These are phyloP conservation scores for Aaosphaeria pasadenensis DNA, from an alignment of 2,329 filamentous ascomycete genomes.

Conservation along the genomic window DNA sequence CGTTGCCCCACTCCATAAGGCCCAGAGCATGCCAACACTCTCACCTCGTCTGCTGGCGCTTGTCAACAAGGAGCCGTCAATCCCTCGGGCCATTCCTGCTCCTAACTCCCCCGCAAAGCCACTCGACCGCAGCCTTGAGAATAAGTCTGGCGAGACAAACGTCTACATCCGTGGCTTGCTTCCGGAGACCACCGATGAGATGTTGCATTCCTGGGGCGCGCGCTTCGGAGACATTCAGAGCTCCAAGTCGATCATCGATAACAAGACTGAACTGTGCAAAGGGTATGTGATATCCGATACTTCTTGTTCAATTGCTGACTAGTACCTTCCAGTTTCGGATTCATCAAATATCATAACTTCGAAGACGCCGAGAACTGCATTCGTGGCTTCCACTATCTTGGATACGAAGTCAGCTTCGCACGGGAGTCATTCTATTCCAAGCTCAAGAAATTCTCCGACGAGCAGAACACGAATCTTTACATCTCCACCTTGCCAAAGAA, in stretches of 20 bases:
- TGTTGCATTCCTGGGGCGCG: conserved; percentile 75
- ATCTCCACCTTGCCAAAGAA: conserved; percentile 94
- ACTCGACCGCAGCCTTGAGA: conserved; percentile 90
- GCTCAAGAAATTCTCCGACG: conserved; percentile 92
- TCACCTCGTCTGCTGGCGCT: conserved; percentile 46
- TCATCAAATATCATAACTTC: conserved; percentile 89
- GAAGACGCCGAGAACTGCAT: conserved; percentile 94
- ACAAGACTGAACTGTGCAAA: conserved; percentile 90
- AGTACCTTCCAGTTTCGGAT: conserved; percentile 70
- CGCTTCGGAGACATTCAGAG: conserved; percentile 90
- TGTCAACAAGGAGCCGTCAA: conserved; percentile 68
- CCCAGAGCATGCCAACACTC: conserved; percentile 37
- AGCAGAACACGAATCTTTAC: conserved; percentile 89
- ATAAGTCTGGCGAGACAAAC: conserved; percentile 92
- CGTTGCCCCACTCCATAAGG: conserved; percentile 39
- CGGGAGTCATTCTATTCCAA: conserved; percentile 96
- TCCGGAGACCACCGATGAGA: conserved; percentile 90
- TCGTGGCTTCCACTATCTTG: conserved; percentile 87
- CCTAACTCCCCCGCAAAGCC: conserved; percentile 84
- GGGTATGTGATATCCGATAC: conserved; percentile 58
- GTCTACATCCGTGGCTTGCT: conserved; percentile 97
- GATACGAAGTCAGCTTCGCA: conserved; percentile 97
- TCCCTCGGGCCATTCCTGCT: conserved; percentile 87
- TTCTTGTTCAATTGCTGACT: conserved; percentile 1
- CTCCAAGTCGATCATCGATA: conserved; percentile 98